Evolutionary conservation across 495 filamentous ascomycete species (phyloP).

Genomic region (Durotheca rogersii): DNA sequence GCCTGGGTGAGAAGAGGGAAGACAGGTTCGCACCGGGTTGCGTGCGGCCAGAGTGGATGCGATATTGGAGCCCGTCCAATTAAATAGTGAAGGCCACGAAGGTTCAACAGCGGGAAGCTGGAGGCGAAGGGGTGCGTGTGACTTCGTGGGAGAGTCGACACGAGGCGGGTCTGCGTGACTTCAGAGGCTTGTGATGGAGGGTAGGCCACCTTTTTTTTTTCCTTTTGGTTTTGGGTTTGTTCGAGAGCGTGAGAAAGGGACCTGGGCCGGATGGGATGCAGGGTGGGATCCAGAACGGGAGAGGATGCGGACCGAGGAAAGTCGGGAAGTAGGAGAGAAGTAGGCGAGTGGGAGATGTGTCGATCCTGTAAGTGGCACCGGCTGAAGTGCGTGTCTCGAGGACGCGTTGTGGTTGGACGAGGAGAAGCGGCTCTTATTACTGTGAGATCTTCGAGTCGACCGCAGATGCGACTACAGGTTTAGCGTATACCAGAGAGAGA

Average conservation of each 20-base stretch:
- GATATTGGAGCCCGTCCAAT: constrained; percentile 22
- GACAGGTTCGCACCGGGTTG: constrained; percentile 19
- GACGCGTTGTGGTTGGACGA: constrained; percentile 33
- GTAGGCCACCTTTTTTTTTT: not conserved
- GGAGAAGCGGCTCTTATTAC: constrained; percentile 20
- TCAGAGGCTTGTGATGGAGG: constrained; percentile 19
- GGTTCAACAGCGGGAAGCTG: not conserved
- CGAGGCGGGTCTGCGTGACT: constrained; percentile 25
- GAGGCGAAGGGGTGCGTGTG: constrained; percentile 17
- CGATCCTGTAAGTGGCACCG: constrained; percentile 31
- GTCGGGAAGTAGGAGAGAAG: constrained; percentile 7
- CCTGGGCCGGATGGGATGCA: too few species aligned
- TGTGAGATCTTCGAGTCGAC: constrained; percentile 9
- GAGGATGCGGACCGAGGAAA: constrained; percentile 6
- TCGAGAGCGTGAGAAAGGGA: too few species aligned
- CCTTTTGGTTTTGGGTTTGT: too few species aligned
- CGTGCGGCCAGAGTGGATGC: constrained; percentile 17
- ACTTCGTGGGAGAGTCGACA: constrained; percentile 22
- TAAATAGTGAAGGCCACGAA: constrained; percentile 14
- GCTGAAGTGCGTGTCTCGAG: constrained; percentile 35
- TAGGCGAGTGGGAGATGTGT: constrained; percentile 16
- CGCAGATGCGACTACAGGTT: not conserved
- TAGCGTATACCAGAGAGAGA: not conserved
- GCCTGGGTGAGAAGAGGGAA: constrained; percentile 7
- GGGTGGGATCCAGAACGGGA: constrained; percentile 5